Evolutionary conservation across 257 asterid species (phyloP), one percentile per base, ranked within the genome.

Genomic region (Thymus quinquecostatus): DNA sequence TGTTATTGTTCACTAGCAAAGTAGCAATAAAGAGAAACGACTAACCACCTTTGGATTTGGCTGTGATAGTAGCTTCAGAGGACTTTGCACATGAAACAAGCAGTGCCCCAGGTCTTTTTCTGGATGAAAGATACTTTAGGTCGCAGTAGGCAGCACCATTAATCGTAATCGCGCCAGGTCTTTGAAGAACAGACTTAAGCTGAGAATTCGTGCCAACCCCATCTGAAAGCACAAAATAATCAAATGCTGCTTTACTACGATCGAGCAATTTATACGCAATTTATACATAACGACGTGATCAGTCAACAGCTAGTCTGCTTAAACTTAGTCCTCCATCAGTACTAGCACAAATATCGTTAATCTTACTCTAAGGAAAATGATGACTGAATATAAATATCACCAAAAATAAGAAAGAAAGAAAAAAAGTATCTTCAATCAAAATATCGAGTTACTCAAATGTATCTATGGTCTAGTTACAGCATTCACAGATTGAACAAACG

Each of bases 21-120:
- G 30, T 41, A 75, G 58, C 28, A 36, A 64, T 70, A 63, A 43
- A 68, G 49, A 78, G 47, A 76, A 67, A 64, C 29, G 68, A 36
- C 84, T 68, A 49, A 86, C 68, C 68, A 92, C 96, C 92, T 68
- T 78, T 79, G 66, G 87, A 74, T 80, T 81, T 85, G 48, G 82
- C 77, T 53, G 87, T 69, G 29, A 72, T 68, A 28, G 85, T 73
- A 70, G 84, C 78, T 78, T 88, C 96, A 74, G 96, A 80, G 67
- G 86, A 44, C 83, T 89, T 88, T 64, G 69, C 87, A 78, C 91
- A 88, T 60, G 89, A 79, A 68, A 85, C 82, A 34, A 71, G 54
- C 11, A 87, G 41, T 57, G 85, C 53, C 63, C 82, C 86, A 47
- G 41, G 71, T 78, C 84, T 86, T 75, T 44, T 85, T 69, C 80